Evolutionary conservation across 495 filamentous ascomycete genomes (phyloP).

Genomic region (Filosporella fistucella): DNA sequence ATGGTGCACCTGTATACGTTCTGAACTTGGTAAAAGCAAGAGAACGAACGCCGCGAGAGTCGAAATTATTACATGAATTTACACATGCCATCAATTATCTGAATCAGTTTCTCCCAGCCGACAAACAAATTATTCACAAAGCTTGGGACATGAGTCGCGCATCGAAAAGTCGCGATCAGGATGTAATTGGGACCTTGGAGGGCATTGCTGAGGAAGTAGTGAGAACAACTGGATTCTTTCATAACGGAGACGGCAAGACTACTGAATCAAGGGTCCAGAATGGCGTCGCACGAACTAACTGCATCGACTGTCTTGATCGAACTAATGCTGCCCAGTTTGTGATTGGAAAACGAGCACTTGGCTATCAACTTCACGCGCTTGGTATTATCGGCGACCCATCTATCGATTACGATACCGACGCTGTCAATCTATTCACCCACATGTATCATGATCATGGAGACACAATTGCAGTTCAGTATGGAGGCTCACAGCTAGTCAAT

Average conservation of each 20-base stretch:
- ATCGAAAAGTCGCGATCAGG: constrained; percentile 88
- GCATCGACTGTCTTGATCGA: constrained; percentile 93
- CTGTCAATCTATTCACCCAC: constrained; percentile 90
- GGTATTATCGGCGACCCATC: constrained; percentile 76
- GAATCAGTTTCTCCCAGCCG: constrained; percentile 84
- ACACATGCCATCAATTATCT: constrained; percentile 85
- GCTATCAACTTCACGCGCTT: constrained; percentile 87
- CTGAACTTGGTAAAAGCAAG: constrained; percentile 91
- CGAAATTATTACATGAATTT: constrained; percentile 84
- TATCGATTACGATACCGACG: constrained; percentile 91
- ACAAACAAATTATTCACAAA: constrained; percentile 84
- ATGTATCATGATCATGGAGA: constrained; percentile 98
- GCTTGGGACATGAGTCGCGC: constrained; percentile 99
- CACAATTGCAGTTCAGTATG: constrained; percentile 96
- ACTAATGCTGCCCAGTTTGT: constrained; percentile 98
- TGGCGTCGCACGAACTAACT: constrained; percentile 91
- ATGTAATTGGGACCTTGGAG: constrained; percentile 91
- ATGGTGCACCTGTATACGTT: constrained; percentile 85
- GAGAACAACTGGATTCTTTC: constrained; percentile 85
- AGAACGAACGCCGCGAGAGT: constrained; percentile 88
- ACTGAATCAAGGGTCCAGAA: constrained; percentile 73
- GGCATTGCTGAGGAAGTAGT: constrained; percentile 83
- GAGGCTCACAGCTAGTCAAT: constrained; percentile 95
- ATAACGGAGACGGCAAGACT: constrained; percentile 70
- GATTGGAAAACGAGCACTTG: constrained; percentile 91